Percentiles rank a stretch among this genome's conserved stretches.
Evolutionary conservation across 2,329 filamentous ascomycete species (phyloP).

Genomic region (Fusarium sp.): DNA sequence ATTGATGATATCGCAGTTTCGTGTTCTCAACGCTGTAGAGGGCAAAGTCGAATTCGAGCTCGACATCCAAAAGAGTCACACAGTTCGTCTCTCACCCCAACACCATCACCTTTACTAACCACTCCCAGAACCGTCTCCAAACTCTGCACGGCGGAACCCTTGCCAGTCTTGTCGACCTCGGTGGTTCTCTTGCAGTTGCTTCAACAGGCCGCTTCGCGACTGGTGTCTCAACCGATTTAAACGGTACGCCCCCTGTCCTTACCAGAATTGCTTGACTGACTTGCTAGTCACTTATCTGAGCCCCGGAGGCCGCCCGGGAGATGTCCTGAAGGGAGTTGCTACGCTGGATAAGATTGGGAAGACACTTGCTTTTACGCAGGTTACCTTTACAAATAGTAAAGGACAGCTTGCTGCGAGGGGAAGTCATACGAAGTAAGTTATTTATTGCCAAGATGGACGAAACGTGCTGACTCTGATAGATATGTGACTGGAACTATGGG

Average conservation of each 20-base stretch:
- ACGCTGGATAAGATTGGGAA: constrained; percentile 74
- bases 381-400: constrained; percentile 68
- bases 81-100: constrained; percentile 58
- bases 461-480: constrained; percentile 43
- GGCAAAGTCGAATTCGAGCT: constrained; percentile 82
- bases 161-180: constrained; percentile 77
- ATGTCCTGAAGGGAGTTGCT: constrained; percentile 66
- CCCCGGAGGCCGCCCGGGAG: constrained; percentile 67
- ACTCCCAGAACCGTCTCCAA: constrained; percentile 74
- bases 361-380: constrained; percentile 69
- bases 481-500: constrained; percentile 56
- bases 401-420: constrained; percentile 70
- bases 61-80: constrained; percentile 79
- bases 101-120: not conserved
- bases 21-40: constrained; percentile 70
- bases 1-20: constrained; percentile 62
- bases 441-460: no score
- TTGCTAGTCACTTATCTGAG: constrained; percentile 70
- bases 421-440: constrained; percentile 72
- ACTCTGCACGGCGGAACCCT: constrained; percentile 84
- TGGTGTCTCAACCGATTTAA: constrained; percentile 73
- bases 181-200: constrained; percentile 73
- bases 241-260: constrained; percentile 55
- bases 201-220: constrained; percentile 72
- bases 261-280: not conserved